These are phyloP conservation scores for Plantago major DNA, from an alignment of 257 asterid species.

Conservation along the genomic window DNA sequence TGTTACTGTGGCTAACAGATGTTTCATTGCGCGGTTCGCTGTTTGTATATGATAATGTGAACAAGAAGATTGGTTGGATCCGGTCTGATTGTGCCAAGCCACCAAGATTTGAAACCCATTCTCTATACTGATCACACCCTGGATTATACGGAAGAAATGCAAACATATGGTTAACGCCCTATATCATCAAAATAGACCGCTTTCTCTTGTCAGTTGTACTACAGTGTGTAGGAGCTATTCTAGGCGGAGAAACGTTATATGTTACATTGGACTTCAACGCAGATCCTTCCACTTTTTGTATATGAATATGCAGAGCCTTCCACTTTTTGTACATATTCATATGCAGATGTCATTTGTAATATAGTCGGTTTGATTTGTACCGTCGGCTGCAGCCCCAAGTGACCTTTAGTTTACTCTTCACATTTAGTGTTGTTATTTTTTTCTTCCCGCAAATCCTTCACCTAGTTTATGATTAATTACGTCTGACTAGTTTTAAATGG, in stretches of 20 bases:
- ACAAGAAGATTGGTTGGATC: slow-evolving; percentile 69
- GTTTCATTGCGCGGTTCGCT: slow-evolving; percentile 60
- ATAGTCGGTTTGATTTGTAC: no score
- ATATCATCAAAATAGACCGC: background rate
- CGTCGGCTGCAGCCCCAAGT: no score
- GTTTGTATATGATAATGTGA: slow-evolving; percentile 61
- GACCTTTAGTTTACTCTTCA: no score
- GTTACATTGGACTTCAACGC: no score
- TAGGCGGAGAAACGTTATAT: background rate
- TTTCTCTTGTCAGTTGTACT: background rate
- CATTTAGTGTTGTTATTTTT: no score
- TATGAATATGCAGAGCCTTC: no score
- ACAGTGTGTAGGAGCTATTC: background rate
- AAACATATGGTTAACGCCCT: background rate
- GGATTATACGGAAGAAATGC: background rate
- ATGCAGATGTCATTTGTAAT: no score
- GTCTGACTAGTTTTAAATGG: no score
- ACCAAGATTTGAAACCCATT: slow-evolving; percentile 23
- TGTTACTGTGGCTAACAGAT: slow-evolving; percentile 32
- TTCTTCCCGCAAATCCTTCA: no score
- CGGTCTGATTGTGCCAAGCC: slow-evolving; percentile 62
- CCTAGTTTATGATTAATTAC: no score
- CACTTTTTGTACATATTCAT: no score
- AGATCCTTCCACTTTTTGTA: no score
- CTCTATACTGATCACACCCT: background rate